Conservation (phyloP, 208 protist genomes). For the Crithidia acanthocephali region DNA sequence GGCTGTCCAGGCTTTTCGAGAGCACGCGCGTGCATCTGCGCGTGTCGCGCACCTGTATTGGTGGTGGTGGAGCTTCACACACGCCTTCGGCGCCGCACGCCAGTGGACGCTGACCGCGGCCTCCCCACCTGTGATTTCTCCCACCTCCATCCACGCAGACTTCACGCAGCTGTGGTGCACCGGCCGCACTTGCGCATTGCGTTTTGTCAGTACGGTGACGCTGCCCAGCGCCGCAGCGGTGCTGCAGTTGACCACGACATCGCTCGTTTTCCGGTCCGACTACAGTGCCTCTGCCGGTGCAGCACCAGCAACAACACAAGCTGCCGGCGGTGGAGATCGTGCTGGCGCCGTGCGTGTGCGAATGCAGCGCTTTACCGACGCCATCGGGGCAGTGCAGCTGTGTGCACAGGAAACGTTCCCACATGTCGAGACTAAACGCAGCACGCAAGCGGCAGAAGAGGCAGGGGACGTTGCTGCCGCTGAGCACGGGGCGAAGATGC, state of each 20-base stretch:
- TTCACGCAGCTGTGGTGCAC: constrained; percentile 17
- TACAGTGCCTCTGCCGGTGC: background rate
- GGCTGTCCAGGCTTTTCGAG: background rate
- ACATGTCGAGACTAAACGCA: background rate
- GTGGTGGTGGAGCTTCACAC: constrained; percentile 31
- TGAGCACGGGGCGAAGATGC: too few relatives aligned
- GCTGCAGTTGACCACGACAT: background rate
- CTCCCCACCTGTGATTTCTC: background rate
- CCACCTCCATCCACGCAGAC: background rate
- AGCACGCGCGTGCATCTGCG: background rate
- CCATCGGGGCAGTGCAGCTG: background rate
- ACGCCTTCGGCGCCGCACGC: constrained; percentile 7
- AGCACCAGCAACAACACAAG: background rate
- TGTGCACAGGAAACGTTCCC: background rate
- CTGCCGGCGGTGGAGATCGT: too few relatives aligned
- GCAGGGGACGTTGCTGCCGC: too few relatives aligned
- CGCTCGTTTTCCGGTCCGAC: background rate
- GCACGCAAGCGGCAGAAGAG: too few relatives aligned
- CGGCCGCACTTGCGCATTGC: constrained; percentile 1
- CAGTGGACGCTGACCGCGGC: background rate
- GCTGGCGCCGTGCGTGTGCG: background rate
- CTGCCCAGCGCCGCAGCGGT: background rate
- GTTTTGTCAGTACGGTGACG: constrained; percentile 1
- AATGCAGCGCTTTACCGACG: background rate
- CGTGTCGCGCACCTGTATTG: constrained; percentile 16